phyloP scores from a whole-genome alignment of 2,329 filamentous ascomycete species.

The Diplodia seriata region DNA sequence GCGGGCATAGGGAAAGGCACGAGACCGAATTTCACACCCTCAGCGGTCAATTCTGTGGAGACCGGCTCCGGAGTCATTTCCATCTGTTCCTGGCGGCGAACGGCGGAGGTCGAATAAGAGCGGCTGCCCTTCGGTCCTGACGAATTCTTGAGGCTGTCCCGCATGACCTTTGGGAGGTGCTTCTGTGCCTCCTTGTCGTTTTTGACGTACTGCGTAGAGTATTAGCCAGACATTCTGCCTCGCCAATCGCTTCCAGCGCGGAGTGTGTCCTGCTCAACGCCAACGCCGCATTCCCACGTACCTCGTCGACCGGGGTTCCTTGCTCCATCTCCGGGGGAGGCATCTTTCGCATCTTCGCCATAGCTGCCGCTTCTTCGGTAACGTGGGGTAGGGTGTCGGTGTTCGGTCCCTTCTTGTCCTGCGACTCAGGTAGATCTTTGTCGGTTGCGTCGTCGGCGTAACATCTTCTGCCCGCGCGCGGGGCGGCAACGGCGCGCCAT shows the following conservation, averaged over 20 bases:
- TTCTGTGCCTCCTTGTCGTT: constrained; percentile 67
- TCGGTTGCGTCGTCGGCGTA: constrained; percentile 41
- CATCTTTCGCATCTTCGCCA: constrained; percentile 64
- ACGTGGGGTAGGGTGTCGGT: constrained; percentile 61
- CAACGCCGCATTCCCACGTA: constrained; percentile 44
- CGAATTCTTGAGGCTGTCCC: constrained; percentile 61
- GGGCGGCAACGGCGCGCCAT: constrained; percentile 36
- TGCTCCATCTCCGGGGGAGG: constrained; percentile 66
- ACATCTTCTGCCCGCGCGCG: constrained; percentile 21
- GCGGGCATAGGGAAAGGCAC: constrained; percentile 71
- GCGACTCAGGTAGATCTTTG: constrained; percentile 43
- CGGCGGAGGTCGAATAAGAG: constrained; percentile 65
- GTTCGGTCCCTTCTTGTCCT: constrained; percentile 41
- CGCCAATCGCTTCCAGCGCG: constrained; percentile 28
- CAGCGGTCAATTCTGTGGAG: constrained; percentile 3
- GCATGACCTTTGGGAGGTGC: constrained; percentile 71
- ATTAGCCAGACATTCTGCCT: constrained; percentile 32
- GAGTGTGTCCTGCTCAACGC: constrained; percentile 5
- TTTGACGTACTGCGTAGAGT: constrained; percentile 62
- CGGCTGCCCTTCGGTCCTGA: constrained; percentile 54
- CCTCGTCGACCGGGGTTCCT: constrained; percentile 71
- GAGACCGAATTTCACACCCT: constrained; percentile 78
- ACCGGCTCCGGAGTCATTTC: constrained; percentile 34
- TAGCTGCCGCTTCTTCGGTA: constrained; percentile 69
- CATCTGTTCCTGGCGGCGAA: constrained; percentile 42